Conservation (phyloP, 257 asterid species). For the Datura wrightii region DNA sequence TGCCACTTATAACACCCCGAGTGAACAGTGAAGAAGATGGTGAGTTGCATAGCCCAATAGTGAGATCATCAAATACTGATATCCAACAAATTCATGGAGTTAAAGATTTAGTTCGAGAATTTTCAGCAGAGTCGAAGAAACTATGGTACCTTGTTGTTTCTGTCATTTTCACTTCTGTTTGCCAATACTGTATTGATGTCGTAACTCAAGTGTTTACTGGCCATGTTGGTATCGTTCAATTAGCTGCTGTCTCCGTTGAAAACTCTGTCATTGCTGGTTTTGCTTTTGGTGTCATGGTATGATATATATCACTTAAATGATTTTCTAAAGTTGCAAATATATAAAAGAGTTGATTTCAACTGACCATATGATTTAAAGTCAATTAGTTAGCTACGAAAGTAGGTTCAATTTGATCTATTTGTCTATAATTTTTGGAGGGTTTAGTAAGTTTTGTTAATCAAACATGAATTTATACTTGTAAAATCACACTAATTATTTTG, state of each 20-base stretch:
- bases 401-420: not conserved
- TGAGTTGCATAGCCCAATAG: not conserved
- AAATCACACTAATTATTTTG: not conserved
- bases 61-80: slow-evolving; percentile 1
- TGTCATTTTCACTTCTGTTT: slow-evolving; percentile 29
- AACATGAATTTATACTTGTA: not conserved
- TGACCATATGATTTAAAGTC: not conserved
- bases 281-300: slow-evolving; percentile 36
- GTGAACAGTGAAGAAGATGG: not conserved
- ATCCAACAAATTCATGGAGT: slow-evolving; percentile 24
- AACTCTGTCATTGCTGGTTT: slow-evolving; percentile 34
- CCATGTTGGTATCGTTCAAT: slow-evolving; percentile 32
- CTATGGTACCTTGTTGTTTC: slow-evolving; percentile 37
- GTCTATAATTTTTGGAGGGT: not conserved
- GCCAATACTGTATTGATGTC: slow-evolving; percentile 32
- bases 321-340: not conserved
- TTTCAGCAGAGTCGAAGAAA: slow-evolving; percentile 30
- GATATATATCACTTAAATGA: not conserved
- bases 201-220: slow-evolving; percentile 34
- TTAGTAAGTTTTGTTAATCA: not conserved
- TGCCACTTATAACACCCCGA: not conserved
- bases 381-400: not conserved
- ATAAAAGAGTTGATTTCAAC: not conserved
- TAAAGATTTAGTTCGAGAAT: slow-evolving; percentile 18
- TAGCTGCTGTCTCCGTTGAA: slow-evolving; percentile 34